Evolutionary conservation across 1,284 basidiomycete genomes (phyloP).

Genomic region (Cutaneotrichosporon cavernicola): DNA sequence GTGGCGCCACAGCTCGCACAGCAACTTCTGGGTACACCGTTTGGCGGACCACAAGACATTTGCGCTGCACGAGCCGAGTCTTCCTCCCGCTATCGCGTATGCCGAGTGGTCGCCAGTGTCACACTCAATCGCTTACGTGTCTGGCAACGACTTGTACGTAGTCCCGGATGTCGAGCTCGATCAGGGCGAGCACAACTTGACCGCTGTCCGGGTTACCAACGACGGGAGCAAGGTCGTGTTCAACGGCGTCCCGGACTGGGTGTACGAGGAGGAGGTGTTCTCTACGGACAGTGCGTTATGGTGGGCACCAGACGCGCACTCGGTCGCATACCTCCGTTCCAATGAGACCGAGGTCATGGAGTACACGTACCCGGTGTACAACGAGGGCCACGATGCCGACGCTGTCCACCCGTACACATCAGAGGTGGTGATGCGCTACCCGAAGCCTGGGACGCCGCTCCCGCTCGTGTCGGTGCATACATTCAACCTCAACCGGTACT

Average conservation of each 20-base stretch:
- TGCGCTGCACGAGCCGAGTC: slow-evolving; percentile 62
- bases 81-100: slow-evolving; percentile 64
- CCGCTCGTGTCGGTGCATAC: slow-evolving; percentile 81
- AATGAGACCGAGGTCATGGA: slow-evolving; percentile 86
- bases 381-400: slow-evolving; percentile 68
- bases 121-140: slow-evolving; percentile 75
- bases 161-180: slow-evolving; percentile 55
- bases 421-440: slow-evolving; percentile 66
- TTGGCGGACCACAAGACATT: slow-evolving; percentile 64
- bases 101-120: slow-evolving; percentile 83
- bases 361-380: slow-evolving; percentile 86
- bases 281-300: slow-evolving; percentile 72
- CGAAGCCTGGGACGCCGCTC: slow-evolving; percentile 80
- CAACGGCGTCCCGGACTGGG: slow-evolving; percentile 95
- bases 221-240: slow-evolving; percentile 81
- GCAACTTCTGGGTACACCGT: slow-evolving; percentile 82
- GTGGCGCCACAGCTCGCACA: slow-evolving; percentile 87
- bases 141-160: slow-evolving; percentile 79
- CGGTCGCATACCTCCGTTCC: slow-evolving; percentile 78
- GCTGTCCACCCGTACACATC: slow-evolving; percentile 74
- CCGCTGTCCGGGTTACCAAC: slow-evolving; percentile 68
- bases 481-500: slow-evolving; percentile 62
- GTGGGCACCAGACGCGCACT: slow-evolving; percentile 82
- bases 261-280: slow-evolving; percentile 92
- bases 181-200: slow-evolving; percentile 13